Conservation (phyloP, 345 rosid species). For the Eutrema heterophyllum region DNA sequence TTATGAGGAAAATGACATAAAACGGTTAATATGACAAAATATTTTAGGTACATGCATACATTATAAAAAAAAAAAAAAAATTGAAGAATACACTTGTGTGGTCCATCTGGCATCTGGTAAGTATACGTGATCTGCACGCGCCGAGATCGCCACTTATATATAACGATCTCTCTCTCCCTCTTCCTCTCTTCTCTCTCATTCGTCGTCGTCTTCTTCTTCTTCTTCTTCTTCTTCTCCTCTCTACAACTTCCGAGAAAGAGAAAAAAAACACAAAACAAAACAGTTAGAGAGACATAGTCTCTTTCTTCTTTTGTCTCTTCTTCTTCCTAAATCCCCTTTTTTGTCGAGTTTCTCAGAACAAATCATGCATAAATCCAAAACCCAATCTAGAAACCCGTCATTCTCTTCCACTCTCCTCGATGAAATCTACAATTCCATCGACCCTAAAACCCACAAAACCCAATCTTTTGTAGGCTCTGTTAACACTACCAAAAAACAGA, state of each 20-base stretch:
- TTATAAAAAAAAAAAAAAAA: neutral
- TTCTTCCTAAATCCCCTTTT: neutral
- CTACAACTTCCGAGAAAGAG: neutral
- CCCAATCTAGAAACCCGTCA: conserved; percentile 48
- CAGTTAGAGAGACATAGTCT: neutral
- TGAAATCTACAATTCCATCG: conserved; percentile 84
- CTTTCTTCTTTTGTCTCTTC: conserved; percentile 26
- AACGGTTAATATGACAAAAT: neutral
- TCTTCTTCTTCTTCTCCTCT: neutral
- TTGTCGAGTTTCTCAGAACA: neutral
- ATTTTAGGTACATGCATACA: conserved; percentile 16
- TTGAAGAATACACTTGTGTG: neutral
- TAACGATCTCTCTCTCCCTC: neutral
- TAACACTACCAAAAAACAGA: conserved; percentile 28
- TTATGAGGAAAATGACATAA: conserved; percentile 14
- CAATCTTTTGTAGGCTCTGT: conserved; percentile 41
- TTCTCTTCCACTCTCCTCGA: conserved; percentile 91
- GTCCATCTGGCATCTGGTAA: neutral
- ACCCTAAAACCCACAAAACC: conserved; percentile 34
- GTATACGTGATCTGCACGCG: conserved; percentile 30
- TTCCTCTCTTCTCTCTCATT: neutral
- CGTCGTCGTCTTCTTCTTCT: conserved; percentile 20
- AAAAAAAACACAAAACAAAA: neutral
- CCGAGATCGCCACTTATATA: conserved; percentile 12
- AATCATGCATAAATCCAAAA: conserved; percentile 34